These are phyloP conservation scores for Pleurotus cornucopiae DNA, from an alignment of 768 basidiomycete species.

Conservation along the genomic window DNA sequence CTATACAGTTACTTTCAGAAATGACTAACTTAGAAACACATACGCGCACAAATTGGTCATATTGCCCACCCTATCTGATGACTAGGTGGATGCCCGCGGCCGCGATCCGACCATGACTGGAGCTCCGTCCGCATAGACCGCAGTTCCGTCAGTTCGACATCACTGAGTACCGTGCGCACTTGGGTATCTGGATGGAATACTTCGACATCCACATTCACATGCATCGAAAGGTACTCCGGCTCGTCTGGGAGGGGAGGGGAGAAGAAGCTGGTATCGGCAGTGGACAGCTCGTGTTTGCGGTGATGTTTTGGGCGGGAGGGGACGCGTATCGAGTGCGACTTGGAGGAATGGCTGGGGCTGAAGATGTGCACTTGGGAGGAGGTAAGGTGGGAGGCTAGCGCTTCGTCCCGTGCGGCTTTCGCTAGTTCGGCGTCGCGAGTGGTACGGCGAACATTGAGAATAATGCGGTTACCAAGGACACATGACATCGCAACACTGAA, in stretches of 20 bases:
- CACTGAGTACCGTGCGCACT: constrained; percentile 16
- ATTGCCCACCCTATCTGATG: constrained; percentile 8
- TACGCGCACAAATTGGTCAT: background rate
- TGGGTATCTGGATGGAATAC: background rate
- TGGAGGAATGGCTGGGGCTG: background rate
- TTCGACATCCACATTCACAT: constrained; percentile 2
- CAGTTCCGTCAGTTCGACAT: constrained; percentile 30
- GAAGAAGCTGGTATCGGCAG: constrained; percentile 4
- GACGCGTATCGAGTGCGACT: background rate
- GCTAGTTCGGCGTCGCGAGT: constrained; percentile 22
- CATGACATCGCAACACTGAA: constrained; percentile 58
- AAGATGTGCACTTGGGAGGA: background rate
- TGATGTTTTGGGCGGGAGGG: constrained; percentile 6
- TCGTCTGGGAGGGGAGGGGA: constrained; percentile 7
- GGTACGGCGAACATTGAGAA: constrained; percentile 48
- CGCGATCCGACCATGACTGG: background rate
- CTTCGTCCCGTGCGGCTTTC: background rate
- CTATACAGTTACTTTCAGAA: too few relatives aligned
- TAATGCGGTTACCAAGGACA: constrained; percentile 52
- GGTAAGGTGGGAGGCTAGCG: constrained; percentile 1
- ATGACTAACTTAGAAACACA: too few relatives aligned
- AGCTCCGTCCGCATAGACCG: constrained; percentile 24
- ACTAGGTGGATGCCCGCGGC: background rate
- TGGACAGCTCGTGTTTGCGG: background rate
- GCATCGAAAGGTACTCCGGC: constrained; percentile 5